These are phyloP conservation scores for Bullera alba DNA, from an alignment of 768 basidiomycete genomes.

Conservation along the genomic window DNA sequence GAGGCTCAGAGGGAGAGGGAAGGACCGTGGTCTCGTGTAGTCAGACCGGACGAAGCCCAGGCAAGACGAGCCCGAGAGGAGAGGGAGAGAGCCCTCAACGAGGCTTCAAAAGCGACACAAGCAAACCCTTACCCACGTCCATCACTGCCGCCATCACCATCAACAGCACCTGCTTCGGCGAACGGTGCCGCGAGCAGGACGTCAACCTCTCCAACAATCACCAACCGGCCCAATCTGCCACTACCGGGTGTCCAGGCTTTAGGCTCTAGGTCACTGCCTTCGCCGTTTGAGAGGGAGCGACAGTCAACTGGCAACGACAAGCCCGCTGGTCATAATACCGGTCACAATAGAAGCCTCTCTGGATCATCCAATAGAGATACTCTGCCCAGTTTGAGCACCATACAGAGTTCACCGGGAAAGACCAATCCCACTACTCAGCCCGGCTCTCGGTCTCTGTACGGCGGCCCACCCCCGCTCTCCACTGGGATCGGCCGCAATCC, in stretches of 20 bases:
- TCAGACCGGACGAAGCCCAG: too few relatives aligned
- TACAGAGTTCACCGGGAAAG: slow-evolving; percentile 4
- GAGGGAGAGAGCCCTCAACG: too few relatives aligned
- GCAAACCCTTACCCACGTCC: not conserved
- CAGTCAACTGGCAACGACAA: not conserved
- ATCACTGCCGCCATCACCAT: slow-evolving; percentile 14
- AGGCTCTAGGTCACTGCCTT: slow-evolving; percentile 16
- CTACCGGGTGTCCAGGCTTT: slow-evolving; percentile 9
- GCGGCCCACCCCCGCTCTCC: slow-evolving; percentile 2
- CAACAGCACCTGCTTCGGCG: slow-evolving; percentile 6
- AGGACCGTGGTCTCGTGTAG: too few relatives aligned
- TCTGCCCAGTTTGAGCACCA: not conserved
- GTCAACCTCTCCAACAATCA: not conserved
- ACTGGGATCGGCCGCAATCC: too few relatives aligned
- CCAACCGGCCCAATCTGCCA: slow-evolving; percentile 12
- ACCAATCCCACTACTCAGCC: slow-evolving; percentile 4
- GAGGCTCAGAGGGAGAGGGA: too few relatives aligned
- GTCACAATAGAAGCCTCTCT: slow-evolving; percentile 1
- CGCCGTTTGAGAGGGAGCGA: slow-evolving; percentile 21
- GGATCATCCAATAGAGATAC: not conserved
- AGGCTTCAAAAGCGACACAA: not conserved
- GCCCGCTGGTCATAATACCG: slow-evolving; percentile 3
- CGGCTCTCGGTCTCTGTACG: slow-evolving; percentile 4
- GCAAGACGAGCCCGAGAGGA: too few relatives aligned
- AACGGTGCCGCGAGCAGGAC: not conserved